Evolutionary conservation across 2,329 filamentous ascomycete species (phyloP).

Genomic region (Calonectria ilicicola): DNA sequence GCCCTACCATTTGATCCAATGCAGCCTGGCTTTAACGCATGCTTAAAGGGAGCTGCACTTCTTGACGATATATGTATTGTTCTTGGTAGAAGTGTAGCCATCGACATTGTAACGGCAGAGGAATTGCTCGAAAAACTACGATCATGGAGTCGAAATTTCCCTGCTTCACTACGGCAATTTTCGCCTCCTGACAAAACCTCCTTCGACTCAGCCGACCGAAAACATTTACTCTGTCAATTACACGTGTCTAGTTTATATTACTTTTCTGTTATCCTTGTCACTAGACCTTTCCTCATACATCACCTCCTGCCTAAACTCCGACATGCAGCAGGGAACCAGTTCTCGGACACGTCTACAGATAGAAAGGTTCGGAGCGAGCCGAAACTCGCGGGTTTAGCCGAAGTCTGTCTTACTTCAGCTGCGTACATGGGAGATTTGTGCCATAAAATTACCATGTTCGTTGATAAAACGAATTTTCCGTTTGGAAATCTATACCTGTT

Average conservation of each 20-base stretch:
- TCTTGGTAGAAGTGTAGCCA: not conserved
- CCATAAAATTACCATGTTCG: constrained; percentile 44
- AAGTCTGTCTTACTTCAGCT: constrained; percentile 62
- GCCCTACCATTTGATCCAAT: not conserved
- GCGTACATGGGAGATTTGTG: constrained; percentile 63
- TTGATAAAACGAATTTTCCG: constrained; percentile 52
- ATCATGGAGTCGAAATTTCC: not conserved
- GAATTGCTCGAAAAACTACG: not conserved
- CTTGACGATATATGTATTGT: not conserved
- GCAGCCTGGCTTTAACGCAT: not conserved
- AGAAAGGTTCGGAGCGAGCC: too few species aligned
- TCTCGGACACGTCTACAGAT: too few species aligned
- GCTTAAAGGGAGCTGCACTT: not conserved
- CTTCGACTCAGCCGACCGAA: constrained; percentile 8
- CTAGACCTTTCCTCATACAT: constrained; percentile 29
- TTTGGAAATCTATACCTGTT: constrained; percentile 64
- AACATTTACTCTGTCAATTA: constrained; percentile 20
- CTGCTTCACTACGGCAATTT: not conserved
- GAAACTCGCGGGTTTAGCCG: constrained; percentile 48
- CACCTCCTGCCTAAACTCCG: constrained; percentile 22
- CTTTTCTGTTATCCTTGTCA: constrained; percentile 31
- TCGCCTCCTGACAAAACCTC: not conserved
- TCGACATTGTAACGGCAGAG: not conserved
- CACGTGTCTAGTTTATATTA: constrained; percentile 32
- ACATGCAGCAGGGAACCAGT: constrained; percentile 4